These are phyloP conservation scores for Alternaria sp. DNA, from an alignment of 2,329 filamentous ascomycete species.

Conservation along the genomic window DNA sequence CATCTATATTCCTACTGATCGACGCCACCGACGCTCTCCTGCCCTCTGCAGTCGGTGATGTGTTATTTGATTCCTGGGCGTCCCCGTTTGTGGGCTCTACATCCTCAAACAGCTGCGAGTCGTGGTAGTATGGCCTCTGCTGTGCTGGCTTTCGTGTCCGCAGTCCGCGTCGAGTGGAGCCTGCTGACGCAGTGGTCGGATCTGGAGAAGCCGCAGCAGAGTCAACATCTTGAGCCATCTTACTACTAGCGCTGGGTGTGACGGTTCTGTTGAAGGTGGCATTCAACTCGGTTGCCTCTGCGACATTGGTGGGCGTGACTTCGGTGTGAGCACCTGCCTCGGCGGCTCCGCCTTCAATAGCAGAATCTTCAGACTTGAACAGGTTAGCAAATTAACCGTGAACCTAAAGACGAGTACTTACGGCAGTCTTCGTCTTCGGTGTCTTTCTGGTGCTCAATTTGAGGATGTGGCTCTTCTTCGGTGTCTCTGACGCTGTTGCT, in stretches of 20 bases:
- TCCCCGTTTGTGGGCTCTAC: slow-evolving; percentile 13
- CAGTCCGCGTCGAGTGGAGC: slow-evolving; percentile 38
- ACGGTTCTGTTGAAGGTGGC: slow-evolving; percentile 3
- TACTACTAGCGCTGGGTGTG: slow-evolving; percentile 1
- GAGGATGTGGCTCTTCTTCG: slow-evolving; percentile 30
- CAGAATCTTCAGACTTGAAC: slow-evolving; percentile 27
- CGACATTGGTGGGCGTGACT: slow-evolving; percentile 7
- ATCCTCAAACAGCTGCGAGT: slow-evolving; percentile 41
- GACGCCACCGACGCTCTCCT: slow-evolving; percentile 22
- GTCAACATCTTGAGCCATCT: slow-evolving; percentile 3
- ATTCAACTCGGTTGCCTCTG: slow-evolving; percentile 1
- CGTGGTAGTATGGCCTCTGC: slow-evolving; percentile 43
- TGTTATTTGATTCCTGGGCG: slow-evolving; percentile 3
- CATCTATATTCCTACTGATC: slow-evolving; percentile 16
- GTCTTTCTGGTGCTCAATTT: slow-evolving; percentile 29
- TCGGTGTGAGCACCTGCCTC: slow-evolving; percentile 12
- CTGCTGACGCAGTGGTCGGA: slow-evolving; percentile 20
- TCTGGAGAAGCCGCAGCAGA: slow-evolving; percentile 32
- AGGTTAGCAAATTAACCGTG: slow-evolving; percentile 9
- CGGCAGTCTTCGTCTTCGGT: slow-evolving; percentile 31
- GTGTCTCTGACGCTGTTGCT: slow-evolving; percentile 17
- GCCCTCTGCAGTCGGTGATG: slow-evolving; percentile 10
- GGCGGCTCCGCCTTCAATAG: slow-evolving; percentile 9
- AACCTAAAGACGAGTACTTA: slow-evolving; percentile 16
- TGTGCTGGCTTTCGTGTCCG: slow-evolving; percentile 44